Evolutionary conservation across 1,284 basidiomycete species (phyloP), one percentile per base, ranked within the genome.

Genomic region (Austroboletus novae-zelandiae): DNA sequence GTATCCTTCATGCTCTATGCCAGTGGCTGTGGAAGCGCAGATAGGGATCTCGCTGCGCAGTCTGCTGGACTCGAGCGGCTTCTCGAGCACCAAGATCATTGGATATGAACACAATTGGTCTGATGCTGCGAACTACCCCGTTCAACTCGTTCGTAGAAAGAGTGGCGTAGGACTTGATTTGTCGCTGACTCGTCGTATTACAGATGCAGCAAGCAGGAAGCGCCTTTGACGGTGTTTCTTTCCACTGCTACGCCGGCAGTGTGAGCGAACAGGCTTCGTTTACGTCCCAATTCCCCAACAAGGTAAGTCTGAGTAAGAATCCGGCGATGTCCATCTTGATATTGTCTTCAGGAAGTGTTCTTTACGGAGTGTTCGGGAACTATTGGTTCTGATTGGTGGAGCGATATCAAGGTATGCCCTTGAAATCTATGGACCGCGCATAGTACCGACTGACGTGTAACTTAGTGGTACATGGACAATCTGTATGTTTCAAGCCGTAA

Each of bases 401-500:
- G 68, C 50, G 84, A 89, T 57, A 83, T 88, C 66, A 88, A 88
- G 75, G 84, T 80, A 57, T n/a, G 58, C 59, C 42, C 17, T 45
- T 10, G 27, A 27, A 41, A 23, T 0, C 9, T 43, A 17, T 2
- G 9, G 7, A 25, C n/a, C 20, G 2, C 20, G 20, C 41, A 45
- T 23, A 25, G 29, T 20, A 18, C 11, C 34, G 18, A 32, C 45
- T 56, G 45, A 61, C 43, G 40, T 49, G 20, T 45, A 48, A 30
- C 23, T 57, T 8, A 85, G 83, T 88, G 84, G 86, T 84, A 86
- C 59, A 83, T 87, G 76, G 78, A 86, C 54, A 85, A 86, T 56
- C 70, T 89, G 79, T 86, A 59, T 51, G 76, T 61, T 32, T 32
- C n/a, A 18, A 18, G 10, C 23, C 9, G 13, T 8, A 7, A 17